Evolutionary conservation across 2,329 filamentous ascomycete genomes (phyloP).

Genomic region (Uncinocarpus reesii): DNA sequence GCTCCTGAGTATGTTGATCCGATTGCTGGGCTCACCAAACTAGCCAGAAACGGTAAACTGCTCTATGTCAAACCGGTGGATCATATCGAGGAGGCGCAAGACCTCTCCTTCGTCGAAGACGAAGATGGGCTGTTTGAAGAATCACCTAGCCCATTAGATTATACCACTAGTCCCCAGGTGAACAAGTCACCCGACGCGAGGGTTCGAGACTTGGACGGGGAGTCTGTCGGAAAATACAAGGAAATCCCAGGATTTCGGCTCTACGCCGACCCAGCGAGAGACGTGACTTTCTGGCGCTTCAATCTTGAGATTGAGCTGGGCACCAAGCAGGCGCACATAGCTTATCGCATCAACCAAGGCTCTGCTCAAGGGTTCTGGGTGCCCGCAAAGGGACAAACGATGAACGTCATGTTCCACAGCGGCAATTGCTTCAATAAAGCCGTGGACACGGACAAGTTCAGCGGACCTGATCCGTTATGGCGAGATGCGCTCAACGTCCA

Average conservation of each 20-base stretch:
- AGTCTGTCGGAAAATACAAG: conserved; percentile 68
- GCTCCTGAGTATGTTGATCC: conserved; percentile 77
- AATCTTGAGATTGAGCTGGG: conserved; percentile 84
- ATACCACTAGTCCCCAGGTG: conserved; percentile 30
- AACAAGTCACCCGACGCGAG: conserved; percentile 41
- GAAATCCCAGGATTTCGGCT: conserved; percentile 74
- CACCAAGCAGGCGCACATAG: conserved; percentile 69
- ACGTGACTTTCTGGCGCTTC: conserved; percentile 94
- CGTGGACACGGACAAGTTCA: conserved; percentile 68
- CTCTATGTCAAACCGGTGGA: conserved; percentile 86
- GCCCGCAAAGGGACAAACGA: conserved; percentile 67
- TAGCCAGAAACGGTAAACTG: conserved; percentile 73
- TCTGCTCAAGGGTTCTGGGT: conserved; percentile 91
- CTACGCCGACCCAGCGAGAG: conserved; percentile 71
- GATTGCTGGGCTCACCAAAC: conserved; percentile 73
- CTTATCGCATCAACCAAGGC: conserved; percentile 89
- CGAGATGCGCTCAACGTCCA: conserved; percentile 88
- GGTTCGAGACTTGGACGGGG: conserved; percentile 52
- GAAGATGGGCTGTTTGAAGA: conserved; percentile 75
- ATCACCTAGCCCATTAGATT: conserved; percentile 39
- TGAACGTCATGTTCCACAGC: conserved; percentile 99
- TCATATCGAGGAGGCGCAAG: conserved; percentile 64
- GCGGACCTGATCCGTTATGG: conserved; percentile 92
- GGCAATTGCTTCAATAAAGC: conserved; percentile 89
- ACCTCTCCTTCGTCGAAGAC: conserved; percentile 68